Percentiles rank a stretch among this genome's conserved stretches.
Evolutionary conservation across 768 basidiomycete genomes (phyloP).

Genomic region (Tephrocybe sp.): DNA sequence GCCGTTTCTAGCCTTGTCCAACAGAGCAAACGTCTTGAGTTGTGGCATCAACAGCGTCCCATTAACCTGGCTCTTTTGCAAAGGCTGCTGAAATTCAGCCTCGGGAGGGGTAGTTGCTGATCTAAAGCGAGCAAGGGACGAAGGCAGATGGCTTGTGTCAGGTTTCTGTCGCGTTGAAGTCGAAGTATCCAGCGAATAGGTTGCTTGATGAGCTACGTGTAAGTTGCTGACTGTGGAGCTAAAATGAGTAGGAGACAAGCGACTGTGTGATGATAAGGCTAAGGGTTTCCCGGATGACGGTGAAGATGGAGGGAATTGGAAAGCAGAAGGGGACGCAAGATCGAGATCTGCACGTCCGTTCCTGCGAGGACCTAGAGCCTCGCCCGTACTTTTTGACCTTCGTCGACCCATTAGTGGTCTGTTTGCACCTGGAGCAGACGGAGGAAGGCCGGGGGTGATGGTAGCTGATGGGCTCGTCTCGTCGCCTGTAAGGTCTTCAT

Average conservation of each 20-base stretch:
- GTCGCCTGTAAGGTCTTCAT: constrained; percentile 5
- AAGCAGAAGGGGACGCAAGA: constrained; percentile 35
- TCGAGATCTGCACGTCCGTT: constrained; percentile 20
- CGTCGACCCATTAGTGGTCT: constrained; percentile 28
- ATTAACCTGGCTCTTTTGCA: constrained; percentile 13
- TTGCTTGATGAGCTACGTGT: constrained; percentile 48
- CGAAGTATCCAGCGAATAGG: constrained; percentile 52
- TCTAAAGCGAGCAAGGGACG: constrained; percentile 37
- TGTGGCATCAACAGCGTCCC: constrained; percentile 35
- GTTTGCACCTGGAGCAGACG: constrained; percentile 9
- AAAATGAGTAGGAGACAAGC: constrained; percentile 29
- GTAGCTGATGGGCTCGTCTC: constrained; percentile 14
- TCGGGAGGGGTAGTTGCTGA: constrained; percentile 42
- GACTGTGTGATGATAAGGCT: constrained; percentile 18
- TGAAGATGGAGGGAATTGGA: constrained; percentile 37
- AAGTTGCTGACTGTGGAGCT: constrained; percentile 25
- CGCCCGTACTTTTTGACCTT: constrained; percentile 42
- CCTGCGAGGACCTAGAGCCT: constrained; percentile 16
- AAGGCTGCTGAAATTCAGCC: constrained; percentile 8
- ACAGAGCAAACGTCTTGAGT: constrained; percentile 40
- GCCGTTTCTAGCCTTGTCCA: constrained; percentile 43
- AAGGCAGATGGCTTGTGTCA: constrained; percentile 21
- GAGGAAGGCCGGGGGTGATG: constrained; percentile 17
- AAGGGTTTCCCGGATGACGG: constrained; percentile 19
- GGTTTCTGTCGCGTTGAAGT: constrained; percentile 25